phyloP scores from a whole-genome alignment of 169 alveolate genomes.

The Plasmodium vinckei region DNA sequence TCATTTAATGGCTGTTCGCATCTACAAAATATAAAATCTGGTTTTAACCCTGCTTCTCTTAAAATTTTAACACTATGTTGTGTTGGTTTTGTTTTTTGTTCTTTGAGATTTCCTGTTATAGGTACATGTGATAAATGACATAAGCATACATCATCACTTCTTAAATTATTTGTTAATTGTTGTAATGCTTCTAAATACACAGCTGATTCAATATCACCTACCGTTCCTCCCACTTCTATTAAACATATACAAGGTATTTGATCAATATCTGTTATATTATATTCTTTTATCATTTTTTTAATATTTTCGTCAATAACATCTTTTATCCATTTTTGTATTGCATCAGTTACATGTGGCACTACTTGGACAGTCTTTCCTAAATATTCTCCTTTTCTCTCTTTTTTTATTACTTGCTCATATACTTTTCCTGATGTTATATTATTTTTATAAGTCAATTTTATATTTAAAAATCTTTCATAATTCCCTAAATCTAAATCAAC shows the following conservation, averaged over 20 bases:
- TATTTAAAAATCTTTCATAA: slow-evolving; percentile 95
- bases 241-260: slow-evolving; percentile 93
- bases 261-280: slow-evolving; percentile 51
- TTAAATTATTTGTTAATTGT: slow-evolving; percentile 88
- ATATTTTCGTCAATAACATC: slow-evolving; percentile 83
- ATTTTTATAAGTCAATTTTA: slow-evolving; percentile 90
- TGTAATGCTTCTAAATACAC: slow-evolving; percentile 94
- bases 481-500: slow-evolving; percentile 99
- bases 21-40: slow-evolving; percentile 91
- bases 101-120: slow-evolving; percentile 86
- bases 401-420: slow-evolving; percentile 90
- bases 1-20: slow-evolving; percentile 85
- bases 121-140: slow-evolving; percentile 92
- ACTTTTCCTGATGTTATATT: slow-evolving; percentile 97
- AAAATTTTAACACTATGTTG: slow-evolving; percentile 94
- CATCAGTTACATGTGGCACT: slow-evolving; percentile 88
- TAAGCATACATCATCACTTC: slow-evolving; percentile 90
- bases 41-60: slow-evolving; percentile 87
- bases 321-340: slow-evolving; percentile 89
- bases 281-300: slow-evolving; percentile 74
- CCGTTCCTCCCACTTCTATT: slow-evolving; percentile 98
- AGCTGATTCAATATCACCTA: slow-evolving; percentile 96
- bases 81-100: slow-evolving; percentile 95
- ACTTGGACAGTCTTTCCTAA: slow-evolving; percentile 97
- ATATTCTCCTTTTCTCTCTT: slow-evolving; percentile 95